Percentiles rank a stretch among this genome's conserved stretches.
phyloP scores from a whole-genome alignment of 2,329 filamentous ascomycete species.

The Fusarium newnesense region DNA sequence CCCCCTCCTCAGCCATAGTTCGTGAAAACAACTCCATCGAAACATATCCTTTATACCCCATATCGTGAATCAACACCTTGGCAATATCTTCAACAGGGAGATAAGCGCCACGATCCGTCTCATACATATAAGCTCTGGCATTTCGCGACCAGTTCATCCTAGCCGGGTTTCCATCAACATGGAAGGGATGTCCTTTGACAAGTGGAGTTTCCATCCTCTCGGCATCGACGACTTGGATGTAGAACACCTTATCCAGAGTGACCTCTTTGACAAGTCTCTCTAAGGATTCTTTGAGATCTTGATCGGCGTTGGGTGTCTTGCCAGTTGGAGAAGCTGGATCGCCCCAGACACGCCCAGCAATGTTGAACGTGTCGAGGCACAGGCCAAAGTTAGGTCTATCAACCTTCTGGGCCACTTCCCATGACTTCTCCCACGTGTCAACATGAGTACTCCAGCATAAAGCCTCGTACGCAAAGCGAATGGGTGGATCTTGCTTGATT shows the following conservation, averaged over 20 bases:
- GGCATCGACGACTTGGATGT: slow-evolving; percentile 12
- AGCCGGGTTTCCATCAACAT: neutral
- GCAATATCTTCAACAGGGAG: slow-evolving; percentile 2
- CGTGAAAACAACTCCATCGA: slow-evolving; percentile 17
- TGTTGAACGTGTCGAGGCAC: slow-evolving; percentile 13
- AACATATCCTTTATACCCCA: slow-evolving; percentile 4
- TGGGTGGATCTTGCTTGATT: neutral
- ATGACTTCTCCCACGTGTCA: slow-evolving; percentile 11
- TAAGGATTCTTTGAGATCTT: slow-evolving; percentile 2
- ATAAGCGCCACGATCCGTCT: neutral
- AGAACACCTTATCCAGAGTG: neutral
- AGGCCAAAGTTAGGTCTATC: slow-evolving; percentile 7
- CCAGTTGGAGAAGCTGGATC: slow-evolving; percentile 6
- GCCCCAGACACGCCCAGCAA: slow-evolving; percentile 3
- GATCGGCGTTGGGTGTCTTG: slow-evolving; percentile 2
- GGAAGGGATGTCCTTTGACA: slow-evolving; percentile 1
- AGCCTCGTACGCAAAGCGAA: slow-evolving; percentile 4
- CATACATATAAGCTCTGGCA: slow-evolving; percentile 10
- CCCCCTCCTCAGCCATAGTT: slow-evolving; percentile 6
- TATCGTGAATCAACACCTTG: neutral
- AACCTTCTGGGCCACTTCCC: slow-evolving; percentile 2
- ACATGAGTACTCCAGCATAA: slow-evolving; percentile 13
- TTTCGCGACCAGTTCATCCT: slow-evolving; percentile 21
- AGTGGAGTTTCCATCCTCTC: slow-evolving; percentile 2
- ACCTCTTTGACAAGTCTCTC: neutral